Percentiles rank a stretch among this genome's conserved stretches.
These are phyloP conservation scores for Powellomyces hirtus DNA, from an alignment of 192 early-diverging fungal genomes.

Conservation along the genomic window DNA sequence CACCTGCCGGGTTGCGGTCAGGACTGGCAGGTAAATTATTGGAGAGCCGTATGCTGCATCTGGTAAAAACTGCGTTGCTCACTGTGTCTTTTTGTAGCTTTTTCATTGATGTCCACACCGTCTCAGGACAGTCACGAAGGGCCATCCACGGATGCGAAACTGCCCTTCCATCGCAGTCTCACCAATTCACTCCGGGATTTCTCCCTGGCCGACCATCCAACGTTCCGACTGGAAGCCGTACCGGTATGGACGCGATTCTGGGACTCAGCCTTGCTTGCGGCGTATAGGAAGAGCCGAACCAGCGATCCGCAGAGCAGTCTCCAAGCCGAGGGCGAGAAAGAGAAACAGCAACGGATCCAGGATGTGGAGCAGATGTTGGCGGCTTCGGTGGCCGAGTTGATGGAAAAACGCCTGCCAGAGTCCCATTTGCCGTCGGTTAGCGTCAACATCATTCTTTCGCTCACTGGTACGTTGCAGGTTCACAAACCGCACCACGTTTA, in stretches of 20 bases:
- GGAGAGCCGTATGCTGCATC: background rate
- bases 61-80: background rate
- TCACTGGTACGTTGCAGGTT: slow-evolving; percentile 1
- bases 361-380: slow-evolving; percentile 4
- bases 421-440: slow-evolving; percentile 9
- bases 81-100: background rate
- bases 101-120: background rate
- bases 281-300: background rate
- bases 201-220: slow-evolving; percentile 12
- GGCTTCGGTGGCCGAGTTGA: background rate
- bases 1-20: slow-evolving; percentile 12
- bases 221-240: slow-evolving; percentile 13
- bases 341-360: background rate
- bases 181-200: slow-evolving; percentile 19
- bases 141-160: background rate
- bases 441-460: slow-evolving; percentile 13
- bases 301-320: background rate
- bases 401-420: slow-evolving; percentile 8
- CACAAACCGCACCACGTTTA: too few species aligned
- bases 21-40: slow-evolving; percentile 11
- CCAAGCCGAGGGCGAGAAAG: background rate
- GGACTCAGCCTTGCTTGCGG: slow-evolving; percentile 7
- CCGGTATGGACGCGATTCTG: slow-evolving; percentile 18
- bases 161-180: slow-evolving; percentile 16
- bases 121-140: too few species aligned